Base-by-base conservation (phyloP, 208 protist genomes). In the Crithidia bombi region DNA sequence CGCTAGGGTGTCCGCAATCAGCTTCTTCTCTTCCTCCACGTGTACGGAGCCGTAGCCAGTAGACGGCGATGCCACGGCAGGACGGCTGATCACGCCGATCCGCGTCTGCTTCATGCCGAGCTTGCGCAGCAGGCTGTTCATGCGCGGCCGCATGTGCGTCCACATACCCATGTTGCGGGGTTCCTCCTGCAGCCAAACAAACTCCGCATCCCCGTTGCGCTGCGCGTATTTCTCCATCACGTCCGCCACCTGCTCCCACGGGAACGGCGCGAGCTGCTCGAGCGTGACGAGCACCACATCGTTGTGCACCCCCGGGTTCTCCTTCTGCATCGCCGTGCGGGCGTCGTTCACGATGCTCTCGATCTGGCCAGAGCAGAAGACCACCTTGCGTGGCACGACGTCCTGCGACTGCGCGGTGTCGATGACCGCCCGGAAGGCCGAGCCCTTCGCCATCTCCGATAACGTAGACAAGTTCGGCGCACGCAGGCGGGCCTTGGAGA, bases 351-450 rank as follows among this genome's bases (percentile, higher is more conserved):
- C 86, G 68, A 98, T 97, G 82, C 98, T 99, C 83, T 99, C 98
- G 65, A 99, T 98, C 86, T 99, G 98, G 41, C 98, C 98, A 15
- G 89, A 78, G 89, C 98, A 99, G 86, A 99, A 98, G 21, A 99
- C 76, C 7, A 99, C 67, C 55, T 94, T 86, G 30, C 89, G 82
- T 10, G 98, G 75, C 43, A 90, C 81, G 14, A 87, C 78, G 57
- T 85, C 68, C 12, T 14, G 57, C 10, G 73, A 55, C 15, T 41
- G 58, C 26, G 65, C 58, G n/a, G 66, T 69, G 67, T 70, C 67
- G 33, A 73, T 66, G 44, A 72, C 73, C 5, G 61, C 66, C 51
- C 54, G 50, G 82, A 98, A 98, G 21, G 39, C 46, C 3, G 82
- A 76, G 32, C 84, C 89, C 39, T 70, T 78, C 21, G 67, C 75